Evolutionary conservation across 768 basidiomycete species (phyloP).

Genomic region (Neoboletus brunneissimus): DNA sequence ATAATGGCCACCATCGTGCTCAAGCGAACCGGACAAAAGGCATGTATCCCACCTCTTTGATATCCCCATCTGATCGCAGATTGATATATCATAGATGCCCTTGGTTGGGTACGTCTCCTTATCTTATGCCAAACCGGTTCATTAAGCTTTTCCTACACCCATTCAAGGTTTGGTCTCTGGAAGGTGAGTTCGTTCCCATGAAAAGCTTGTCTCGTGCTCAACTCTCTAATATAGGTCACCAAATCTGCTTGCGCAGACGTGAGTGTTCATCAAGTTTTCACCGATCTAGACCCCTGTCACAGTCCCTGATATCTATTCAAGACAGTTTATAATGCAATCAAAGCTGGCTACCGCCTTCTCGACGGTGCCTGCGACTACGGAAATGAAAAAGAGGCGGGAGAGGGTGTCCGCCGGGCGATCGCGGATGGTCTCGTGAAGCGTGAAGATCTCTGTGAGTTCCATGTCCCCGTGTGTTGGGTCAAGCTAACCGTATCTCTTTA

Average conservation of each 20-base stretch:
- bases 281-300: background rate
- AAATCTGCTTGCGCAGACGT: slow-evolving; percentile 61
- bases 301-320: slow-evolving; percentile 27
- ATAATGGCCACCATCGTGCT: slow-evolving; percentile 52
- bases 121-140: background rate
- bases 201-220: background rate
- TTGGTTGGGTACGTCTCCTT: slow-evolving; percentile 51
- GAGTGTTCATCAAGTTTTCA: slow-evolving; percentile 25
- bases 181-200: slow-evolving; percentile 43
- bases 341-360: slow-evolving; percentile 81
- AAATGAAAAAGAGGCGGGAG: slow-evolving; percentile 83
- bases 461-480: background rate
- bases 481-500: slow-evolving; percentile 24
- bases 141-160: slow-evolving; percentile 1
- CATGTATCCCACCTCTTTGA: slow-evolving; percentile 16
- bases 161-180: slow-evolving; percentile 65
- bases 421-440: slow-evolving; percentile 80
- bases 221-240: slow-evolving; percentile 42
- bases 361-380: slow-evolving; percentile 87
- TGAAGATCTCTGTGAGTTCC: slow-evolving; percentile 74
- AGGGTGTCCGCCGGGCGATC: slow-evolving; percentile 76
- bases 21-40: slow-evolving; percentile 62
- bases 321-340: slow-evolving; percentile 84
- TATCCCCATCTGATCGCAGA: background rate
- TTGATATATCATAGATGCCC: slow-evolving; percentile 54